phyloP scores from a whole-genome alignment of 176 grass and related monocot species.

The Bromus sterilis region DNA sequence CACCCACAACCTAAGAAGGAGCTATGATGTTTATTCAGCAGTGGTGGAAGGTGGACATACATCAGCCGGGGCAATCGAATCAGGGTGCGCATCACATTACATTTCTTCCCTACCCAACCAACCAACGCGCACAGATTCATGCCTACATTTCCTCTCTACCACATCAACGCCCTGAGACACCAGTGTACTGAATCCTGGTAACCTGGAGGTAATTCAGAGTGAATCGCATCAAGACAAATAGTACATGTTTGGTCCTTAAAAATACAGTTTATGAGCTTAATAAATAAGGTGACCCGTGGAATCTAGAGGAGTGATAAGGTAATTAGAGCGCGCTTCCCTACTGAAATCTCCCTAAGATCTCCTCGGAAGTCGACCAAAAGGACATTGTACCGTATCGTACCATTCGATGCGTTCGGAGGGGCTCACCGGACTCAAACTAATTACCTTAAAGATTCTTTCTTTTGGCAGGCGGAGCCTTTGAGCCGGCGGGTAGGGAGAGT shows the following conservation, averaged over 20 bases:
- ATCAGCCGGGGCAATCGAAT: not conserved
- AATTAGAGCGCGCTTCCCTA: not conserved
- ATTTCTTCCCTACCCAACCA: not conserved
- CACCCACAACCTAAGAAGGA: not conserved
- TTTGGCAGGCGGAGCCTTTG: conserved; percentile 23
- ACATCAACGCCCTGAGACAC: too few species aligned
- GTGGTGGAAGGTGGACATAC: not conserved
- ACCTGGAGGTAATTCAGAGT: not conserved
- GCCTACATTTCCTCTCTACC: not conserved
- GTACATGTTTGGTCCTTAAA: not conserved
- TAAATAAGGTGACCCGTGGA: not conserved
- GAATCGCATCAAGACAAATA: not conserved
- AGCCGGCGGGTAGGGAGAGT: conserved; percentile 30
- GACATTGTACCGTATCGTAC: not conserved
- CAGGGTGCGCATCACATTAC: not conserved
- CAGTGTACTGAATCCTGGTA: not conserved
- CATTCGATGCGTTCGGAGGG: not conserved
- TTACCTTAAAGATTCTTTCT: too few species aligned
- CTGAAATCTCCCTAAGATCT: not conserved
- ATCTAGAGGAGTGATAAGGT: not conserved
- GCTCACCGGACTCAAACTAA: not conserved
- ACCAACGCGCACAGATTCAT: not conserved
- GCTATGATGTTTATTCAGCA: not conserved
- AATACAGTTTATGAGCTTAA: not conserved
- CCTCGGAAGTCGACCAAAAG: not conserved